Percentiles rank a stretch among this genome's conserved stretches.
phyloP scores from a whole-genome alignment of 169 alveolate species.

The Plasmodium relictum region DNA sequence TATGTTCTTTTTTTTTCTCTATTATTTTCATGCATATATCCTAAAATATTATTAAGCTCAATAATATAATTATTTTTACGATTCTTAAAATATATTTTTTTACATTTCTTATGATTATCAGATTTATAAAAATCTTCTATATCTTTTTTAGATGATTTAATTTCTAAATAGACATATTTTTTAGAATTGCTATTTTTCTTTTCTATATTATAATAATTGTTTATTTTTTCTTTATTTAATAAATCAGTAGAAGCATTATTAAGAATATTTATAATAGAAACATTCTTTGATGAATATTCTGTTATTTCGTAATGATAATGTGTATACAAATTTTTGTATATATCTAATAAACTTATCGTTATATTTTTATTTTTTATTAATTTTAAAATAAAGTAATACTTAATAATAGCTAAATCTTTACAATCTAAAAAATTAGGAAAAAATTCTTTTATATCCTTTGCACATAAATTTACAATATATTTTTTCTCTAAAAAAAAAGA shows the following conservation, averaged over 20 bases:
- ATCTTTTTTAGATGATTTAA: too few relatives aligned
- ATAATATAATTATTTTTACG: background rate
- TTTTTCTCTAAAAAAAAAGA: slow-evolving; percentile 44
- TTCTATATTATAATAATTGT: too few relatives aligned
- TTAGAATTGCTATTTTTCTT: too few relatives aligned
- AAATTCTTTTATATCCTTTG: slow-evolving; percentile 11
- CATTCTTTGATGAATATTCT: background rate
- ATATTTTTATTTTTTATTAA: slow-evolving; percentile 25
- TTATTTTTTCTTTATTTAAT: too few relatives aligned
- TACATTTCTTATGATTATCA: too few relatives aligned
- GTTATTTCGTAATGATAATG: slow-evolving; percentile 21
- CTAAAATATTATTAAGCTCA: background rate
- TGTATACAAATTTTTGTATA: slow-evolving; percentile 22
- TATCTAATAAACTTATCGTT: slow-evolving; percentile 22
- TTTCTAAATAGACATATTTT: too few relatives aligned
- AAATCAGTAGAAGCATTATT: too few relatives aligned
- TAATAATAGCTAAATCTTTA: slow-evolving; percentile 40
- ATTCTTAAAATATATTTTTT: too few relatives aligned
- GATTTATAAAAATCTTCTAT: too few relatives aligned
- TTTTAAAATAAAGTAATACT: slow-evolving; percentile 45
- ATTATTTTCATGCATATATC: background rate
- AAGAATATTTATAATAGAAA: too few relatives aligned
- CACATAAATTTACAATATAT: slow-evolving; percentile 23
- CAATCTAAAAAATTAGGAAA: slow-evolving; percentile 35
- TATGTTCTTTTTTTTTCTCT: background rate